Evolutionary conservation across 495 filamentous ascomycete genomes (phyloP).

Genomic region (Lophiostoma macrostomum): DNA sequence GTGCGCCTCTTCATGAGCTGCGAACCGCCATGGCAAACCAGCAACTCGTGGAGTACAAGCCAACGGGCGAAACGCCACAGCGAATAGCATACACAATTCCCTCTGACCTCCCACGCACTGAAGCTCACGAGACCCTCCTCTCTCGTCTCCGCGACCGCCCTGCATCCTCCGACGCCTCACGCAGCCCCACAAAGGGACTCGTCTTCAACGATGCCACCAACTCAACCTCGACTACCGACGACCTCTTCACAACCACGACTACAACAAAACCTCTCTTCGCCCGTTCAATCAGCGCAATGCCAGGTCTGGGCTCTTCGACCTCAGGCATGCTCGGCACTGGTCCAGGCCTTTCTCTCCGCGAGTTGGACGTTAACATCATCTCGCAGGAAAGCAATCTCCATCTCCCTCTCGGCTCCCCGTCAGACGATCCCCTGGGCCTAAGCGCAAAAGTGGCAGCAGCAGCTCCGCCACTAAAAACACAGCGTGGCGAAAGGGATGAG

Average conservation of each 20-base stretch:
- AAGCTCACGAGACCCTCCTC: conserved; percentile 64
- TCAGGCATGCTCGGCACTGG: conserved; percentile 15
- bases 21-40: conserved; percentile 59
- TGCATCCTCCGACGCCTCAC: conserved; percentile 15
- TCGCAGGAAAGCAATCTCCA: conserved; percentile 25
- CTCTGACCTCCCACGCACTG: conserved; percentile 71
- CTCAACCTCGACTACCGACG: not conserved
- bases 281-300: conserved; percentile 15
- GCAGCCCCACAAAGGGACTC: conserved; percentile 39
- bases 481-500: conserved; percentile 23
- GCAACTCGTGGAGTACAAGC: conserved; percentile 68
- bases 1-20: conserved; percentile 66
- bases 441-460: no score
- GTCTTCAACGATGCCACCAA: conserved; percentile 38
- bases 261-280: conserved; percentile 8
- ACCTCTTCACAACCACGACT: conserved; percentile 9
- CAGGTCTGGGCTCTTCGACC: conserved; percentile 6
- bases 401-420: conserved; percentile 22
- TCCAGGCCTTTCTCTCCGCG: conserved; percentile 33
- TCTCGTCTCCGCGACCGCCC: conserved; percentile 48
- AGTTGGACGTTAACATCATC: conserved; percentile 42
- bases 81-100: conserved; percentile 75
- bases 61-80: conserved; percentile 82
- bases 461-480: conserved; percentile 36
- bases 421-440: not conserved